phyloP scores from a whole-genome alignment of 176 grass and related monocot species.

The Triticum timopheevii region DNA sequence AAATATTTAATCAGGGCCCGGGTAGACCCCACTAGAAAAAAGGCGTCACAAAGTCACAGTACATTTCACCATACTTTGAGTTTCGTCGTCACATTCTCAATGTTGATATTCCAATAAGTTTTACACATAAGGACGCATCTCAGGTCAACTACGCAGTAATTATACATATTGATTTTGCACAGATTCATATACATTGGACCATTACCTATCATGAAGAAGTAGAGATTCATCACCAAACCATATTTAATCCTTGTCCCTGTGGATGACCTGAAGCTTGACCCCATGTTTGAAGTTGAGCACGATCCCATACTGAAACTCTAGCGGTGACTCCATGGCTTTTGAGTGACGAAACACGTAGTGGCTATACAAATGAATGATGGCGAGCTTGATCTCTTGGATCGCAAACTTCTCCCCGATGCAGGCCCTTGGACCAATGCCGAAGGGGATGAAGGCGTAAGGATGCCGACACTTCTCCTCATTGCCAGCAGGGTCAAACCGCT shows the following conservation, averaged over 20 bases:
- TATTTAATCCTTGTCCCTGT: slow-evolving; percentile 17
- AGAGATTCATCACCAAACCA: too few relatives aligned
- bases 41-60: too few relatives aligned
- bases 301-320: slow-evolving; percentile 49
- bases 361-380: slow-evolving; percentile 40
- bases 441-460: slow-evolving; percentile 58
- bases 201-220: too few relatives aligned
- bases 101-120: too few relatives aligned
- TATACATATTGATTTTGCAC: too few relatives aligned
- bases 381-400: slow-evolving; percentile 55
- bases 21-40: too few relatives aligned
- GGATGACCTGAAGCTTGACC: slow-evolving; percentile 48
- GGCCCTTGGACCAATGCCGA: slow-evolving; percentile 48
- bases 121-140: too few relatives aligned
- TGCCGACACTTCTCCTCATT: slow-evolving; percentile 45
- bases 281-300: slow-evolving; percentile 47
- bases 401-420: slow-evolving; percentile 60
- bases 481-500: slow-evolving; percentile 48
- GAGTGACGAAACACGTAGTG: slow-evolving; percentile 48
- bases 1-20: too few relatives aligned
- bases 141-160: too few relatives aligned
- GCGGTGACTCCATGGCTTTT: slow-evolving; percentile 39
- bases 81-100: too few relatives aligned
- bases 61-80: too few relatives aligned
- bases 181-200: too few relatives aligned